Evolutionary conservation across 2,329 filamentous ascomycete species (phyloP).

Genomic region (Cladosporium phlei): DNA sequence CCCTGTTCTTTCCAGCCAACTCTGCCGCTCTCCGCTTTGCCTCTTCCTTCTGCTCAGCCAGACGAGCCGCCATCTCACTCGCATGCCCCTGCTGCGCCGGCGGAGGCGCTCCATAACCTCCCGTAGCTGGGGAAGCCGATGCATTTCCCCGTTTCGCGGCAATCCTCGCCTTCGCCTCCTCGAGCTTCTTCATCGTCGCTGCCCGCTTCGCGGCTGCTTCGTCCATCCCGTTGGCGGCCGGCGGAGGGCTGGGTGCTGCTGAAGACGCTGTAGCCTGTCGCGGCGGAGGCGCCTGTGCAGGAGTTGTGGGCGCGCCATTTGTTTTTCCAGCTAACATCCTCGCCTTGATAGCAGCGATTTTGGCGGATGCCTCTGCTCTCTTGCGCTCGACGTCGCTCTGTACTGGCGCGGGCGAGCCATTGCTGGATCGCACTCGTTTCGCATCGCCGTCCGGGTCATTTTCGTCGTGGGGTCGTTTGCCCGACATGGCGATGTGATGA

Average conservation of each 20-base stretch:
- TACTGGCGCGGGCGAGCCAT: conserved; percentile 31
- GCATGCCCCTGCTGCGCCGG: neutral
- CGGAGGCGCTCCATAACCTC: conserved; percentile 4
- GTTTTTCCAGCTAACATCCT: conserved; percentile 27
- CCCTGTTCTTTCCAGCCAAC: neutral
- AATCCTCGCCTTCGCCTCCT: conserved; percentile 31
- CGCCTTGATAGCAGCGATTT: conserved; percentile 34
- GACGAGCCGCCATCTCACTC: conserved; percentile 13
- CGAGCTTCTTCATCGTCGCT: conserved; percentile 30
- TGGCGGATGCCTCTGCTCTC: conserved; percentile 30
- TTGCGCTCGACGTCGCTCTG: conserved; percentile 26
- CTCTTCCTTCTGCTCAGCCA: conserved; percentile 12
- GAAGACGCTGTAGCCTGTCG: conserved; percentile 18
- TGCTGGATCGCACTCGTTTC: conserved; percentile 38
- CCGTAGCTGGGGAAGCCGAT: conserved; percentile 16
- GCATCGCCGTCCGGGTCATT: conserved; percentile 15
- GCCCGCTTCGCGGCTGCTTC: conserved; percentile 24
- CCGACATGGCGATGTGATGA: conserved; percentile 26
- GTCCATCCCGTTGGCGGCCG: conserved; percentile 6
- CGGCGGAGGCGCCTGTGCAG: conserved; percentile 13
- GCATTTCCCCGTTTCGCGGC: conserved; percentile 21
- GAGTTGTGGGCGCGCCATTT: conserved; percentile 15
- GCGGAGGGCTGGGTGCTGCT: conserved; percentile 10
- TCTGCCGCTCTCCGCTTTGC: conserved; percentile 11
- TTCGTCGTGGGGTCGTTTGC: conserved; percentile 12